These are phyloP conservation scores for Suillus ampliporus DNA, from an alignment of 768 basidiomycete species.

Conservation along the genomic window DNA sequence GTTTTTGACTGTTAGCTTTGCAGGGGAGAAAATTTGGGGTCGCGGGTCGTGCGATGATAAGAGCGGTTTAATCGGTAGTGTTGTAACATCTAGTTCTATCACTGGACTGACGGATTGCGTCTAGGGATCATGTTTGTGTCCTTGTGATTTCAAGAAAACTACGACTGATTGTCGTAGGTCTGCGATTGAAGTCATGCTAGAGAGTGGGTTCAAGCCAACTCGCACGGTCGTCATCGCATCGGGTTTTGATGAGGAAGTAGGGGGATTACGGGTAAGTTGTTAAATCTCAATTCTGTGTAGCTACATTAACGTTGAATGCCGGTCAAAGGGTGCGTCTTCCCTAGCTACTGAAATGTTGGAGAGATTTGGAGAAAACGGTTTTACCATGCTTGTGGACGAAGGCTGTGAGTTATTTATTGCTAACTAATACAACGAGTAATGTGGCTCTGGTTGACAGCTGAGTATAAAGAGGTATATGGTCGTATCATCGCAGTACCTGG, in stretches of 20 bases:
- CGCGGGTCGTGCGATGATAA: conserved; percentile 78
- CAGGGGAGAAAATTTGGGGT: conserved; percentile 71
- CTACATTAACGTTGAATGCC: background rate
- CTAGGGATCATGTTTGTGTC: background rate
- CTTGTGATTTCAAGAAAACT: background rate
- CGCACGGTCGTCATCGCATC: conserved; percentile 46
- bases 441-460: background rate
- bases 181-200: conserved; percentile 51
- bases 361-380: conserved; percentile 68
- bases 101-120: background rate
- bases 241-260: conserved; percentile 59
- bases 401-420: conserved; percentile 54
- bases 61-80: conserved; percentile 51
- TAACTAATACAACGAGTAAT: background rate
- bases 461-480: background rate
- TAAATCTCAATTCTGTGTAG: background rate
- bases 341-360: conserved; percentile 53
- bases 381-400: conserved; percentile 86
- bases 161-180: conserved; percentile 29
- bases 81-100: background rate
- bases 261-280: conserved; percentile 46
- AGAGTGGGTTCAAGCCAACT: conserved; percentile 50
- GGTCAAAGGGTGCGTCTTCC: conserved; percentile 52
- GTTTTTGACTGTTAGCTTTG: background rate
- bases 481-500: conserved; percentile 56